These are phyloP conservation scores for Pachysandra terminalis DNA, from an alignment of 164 flowering plant species.

Conservation along the genomic window DNA sequence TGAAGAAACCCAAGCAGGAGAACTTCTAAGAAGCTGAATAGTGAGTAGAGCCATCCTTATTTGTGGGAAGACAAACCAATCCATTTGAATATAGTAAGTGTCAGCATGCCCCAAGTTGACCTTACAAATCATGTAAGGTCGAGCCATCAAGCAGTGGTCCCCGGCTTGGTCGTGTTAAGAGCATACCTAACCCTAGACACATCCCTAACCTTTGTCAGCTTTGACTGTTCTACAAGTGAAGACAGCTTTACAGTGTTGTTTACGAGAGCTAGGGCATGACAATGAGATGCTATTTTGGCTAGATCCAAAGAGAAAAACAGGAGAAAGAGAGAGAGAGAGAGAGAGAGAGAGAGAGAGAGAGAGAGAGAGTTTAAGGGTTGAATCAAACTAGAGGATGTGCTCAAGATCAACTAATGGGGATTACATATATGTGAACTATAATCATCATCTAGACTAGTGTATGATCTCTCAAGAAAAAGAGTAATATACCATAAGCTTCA, in stretches of 20 bases:
- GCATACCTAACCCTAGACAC: constrained; percentile 11
- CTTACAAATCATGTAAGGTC: constrained; percentile 10
- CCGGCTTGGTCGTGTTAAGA: constrained; percentile 3
- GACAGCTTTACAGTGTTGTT: neutral
- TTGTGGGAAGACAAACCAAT: constrained; percentile 14
- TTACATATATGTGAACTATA: neutral
- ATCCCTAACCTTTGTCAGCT: constrained; percentile 9
- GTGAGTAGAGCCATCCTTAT: constrained; percentile 15
- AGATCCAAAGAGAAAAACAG: too few relatives aligned
- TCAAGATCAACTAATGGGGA: neutral
- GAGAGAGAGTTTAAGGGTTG: neutral
- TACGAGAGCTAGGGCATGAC: too few relatives aligned
- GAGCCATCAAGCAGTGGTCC: constrained; percentile 13
- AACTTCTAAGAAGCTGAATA: constrained; percentile 10
- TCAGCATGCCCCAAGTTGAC: constrained; percentile 13
- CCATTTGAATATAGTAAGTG: constrained; percentile 11
- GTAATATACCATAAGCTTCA: too few relatives aligned
- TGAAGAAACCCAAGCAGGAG: neutral
- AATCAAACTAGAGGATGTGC: neutral
- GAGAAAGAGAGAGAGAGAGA: too few relatives aligned
- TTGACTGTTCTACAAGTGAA: neutral
- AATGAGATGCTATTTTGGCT: too few relatives aligned
- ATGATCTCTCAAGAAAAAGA: neutral
- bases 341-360: neutral
- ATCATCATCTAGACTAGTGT: neutral